Base-by-base conservation (phyloP, 768 basidiomycete genomes). In the Amanita thiersii region DNA sequence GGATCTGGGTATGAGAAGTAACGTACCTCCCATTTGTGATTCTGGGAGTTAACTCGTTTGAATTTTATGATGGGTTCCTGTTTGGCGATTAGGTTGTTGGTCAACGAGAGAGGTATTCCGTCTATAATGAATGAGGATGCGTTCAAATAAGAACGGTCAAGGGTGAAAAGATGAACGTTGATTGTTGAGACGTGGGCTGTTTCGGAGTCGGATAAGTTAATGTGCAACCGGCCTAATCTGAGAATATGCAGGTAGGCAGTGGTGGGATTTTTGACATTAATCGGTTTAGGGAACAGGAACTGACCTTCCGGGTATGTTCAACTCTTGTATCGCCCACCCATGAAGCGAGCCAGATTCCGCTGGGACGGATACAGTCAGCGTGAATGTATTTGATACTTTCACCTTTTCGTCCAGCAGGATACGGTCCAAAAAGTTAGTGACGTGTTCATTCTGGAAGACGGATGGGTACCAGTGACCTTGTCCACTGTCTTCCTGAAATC, bases 341-440 rank as follows among this genome's bases (percentile, higher is more conserved):
- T 79, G 68, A 41, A 89, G 56, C 1, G 82, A 65, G 1, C 86
- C 86, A 43, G 70, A 74, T 52, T 88, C 86, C 1, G 65, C 53
- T 0, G 90, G 87, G 23, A 71, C 66, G 1, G 79, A 71, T 4
- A 82, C 78, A 0, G 87, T 92, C 42, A 93, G 59, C 1, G 82
- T 87, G 56, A 88, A 91, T 2, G 53, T 52, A 14, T 51, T 42
- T 31, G 50, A 52, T 15, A 37, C 48, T 18, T 12, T 39, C 32
- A 20, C 39, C 32, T 11, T 39, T 24, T 53, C 50, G 36, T 47
- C 44, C 24, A 30, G 37, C 11, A 10, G 56, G 45, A 0, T 56
- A 9, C 15, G 46, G 21, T 76, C 65, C 35, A 91, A 46, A 55
- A 89, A 90, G 0, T 50, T 47, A 39, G 72, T 62, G 1, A 85